Evolutionary conservation across 2,329 filamentous ascomycete species (phyloP).

Genomic region (Purpureocillium lavendulum): DNA sequence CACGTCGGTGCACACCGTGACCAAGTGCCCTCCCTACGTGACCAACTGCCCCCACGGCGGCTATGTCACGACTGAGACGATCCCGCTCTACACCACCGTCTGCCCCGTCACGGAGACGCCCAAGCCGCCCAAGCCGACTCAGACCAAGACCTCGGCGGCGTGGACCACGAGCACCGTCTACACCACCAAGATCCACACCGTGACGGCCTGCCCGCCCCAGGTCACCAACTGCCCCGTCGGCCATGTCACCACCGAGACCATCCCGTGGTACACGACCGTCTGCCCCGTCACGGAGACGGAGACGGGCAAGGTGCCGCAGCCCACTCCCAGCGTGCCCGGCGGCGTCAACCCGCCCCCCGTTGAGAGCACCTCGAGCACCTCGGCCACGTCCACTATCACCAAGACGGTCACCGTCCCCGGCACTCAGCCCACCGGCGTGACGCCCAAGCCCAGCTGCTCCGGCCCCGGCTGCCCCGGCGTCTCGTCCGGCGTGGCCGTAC

Average conservation of each 20-base stretch:
- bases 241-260: conserved; percentile 22
- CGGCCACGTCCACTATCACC: not conserved
- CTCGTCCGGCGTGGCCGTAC: conserved; percentile 9
- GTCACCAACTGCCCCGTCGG: conserved; percentile 39
- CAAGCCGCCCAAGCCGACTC: conserved; percentile 7
- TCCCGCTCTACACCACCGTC: conserved; percentile 36
- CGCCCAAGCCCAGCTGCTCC: conserved; percentile 13
- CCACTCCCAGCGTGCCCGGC: conserved; percentile 4
- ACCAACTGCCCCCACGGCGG: conserved; percentile 26
- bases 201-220: conserved; percentile 44
- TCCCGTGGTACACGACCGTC: conserved; percentile 26
- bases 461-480: conserved; percentile 13
- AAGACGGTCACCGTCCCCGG: conserved; percentile 5
- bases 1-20: conserved; percentile 42
- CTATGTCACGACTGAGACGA: conserved; percentile 28
- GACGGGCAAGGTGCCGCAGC: conserved; percentile 7
- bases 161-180: conserved; percentile 34
- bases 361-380: not conserved
- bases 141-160: conserved; percentile 4
- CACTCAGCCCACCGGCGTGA: conserved; percentile 11
- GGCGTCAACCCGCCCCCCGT: not conserved
- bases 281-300: conserved; percentile 21
- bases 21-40: conserved; percentile 39
- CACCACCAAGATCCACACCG: conserved; percentile 42
- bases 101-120: conserved; percentile 24